A percentile compares a stretch with the other conserved stretches of the same genome.
Evolutionary conservation across 1,284 basidiomycete genomes (phyloP).

Genomic region (Malassezia obtusa): DNA sequence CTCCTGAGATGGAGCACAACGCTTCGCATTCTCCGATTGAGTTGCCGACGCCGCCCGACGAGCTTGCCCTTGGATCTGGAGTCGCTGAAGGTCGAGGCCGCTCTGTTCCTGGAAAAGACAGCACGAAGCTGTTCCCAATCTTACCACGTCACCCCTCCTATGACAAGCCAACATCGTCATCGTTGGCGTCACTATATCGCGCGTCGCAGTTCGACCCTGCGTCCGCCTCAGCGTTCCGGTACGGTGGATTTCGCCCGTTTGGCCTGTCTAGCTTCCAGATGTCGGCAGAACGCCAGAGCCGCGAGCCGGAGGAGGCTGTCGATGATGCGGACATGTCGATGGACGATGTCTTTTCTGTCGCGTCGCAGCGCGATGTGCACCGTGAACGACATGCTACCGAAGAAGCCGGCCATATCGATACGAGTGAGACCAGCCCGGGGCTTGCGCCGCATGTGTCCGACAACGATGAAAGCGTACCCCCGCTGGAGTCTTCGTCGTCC

Average conservation of each 20-base stretch:
- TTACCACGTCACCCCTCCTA: not conserved
- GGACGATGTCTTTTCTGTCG: conserved; percentile 21
- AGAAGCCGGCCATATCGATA: conserved; percentile 10
- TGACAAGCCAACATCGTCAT: not conserved
- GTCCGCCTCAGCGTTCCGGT: not conserved
- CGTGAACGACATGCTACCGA: conserved; percentile 15
- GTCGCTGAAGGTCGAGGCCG: not conserved
- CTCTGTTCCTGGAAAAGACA: not conserved
- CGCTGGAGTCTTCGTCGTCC: conserved; percentile 5
- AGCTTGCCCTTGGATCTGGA: conserved; percentile 11
- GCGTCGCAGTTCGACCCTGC: not conserved
- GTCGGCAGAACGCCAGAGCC: conserved; percentile 10
- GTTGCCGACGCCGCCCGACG: conserved; percentile 41
- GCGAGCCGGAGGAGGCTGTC: not conserved
- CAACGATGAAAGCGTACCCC: conserved; percentile 13
- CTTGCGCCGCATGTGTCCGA: conserved; percentile 28
- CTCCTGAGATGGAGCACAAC: conserved; percentile 17
- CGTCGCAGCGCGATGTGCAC: conserved; percentile 21
- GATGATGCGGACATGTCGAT: conserved; percentile 24
- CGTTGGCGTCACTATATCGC: not conserved
- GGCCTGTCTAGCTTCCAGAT: conserved; percentile 8
- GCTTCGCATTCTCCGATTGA: conserved; percentile 33
- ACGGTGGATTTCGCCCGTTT: conserved; percentile 7
- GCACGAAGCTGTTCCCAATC: no score
- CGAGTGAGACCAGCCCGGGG: conserved; percentile 13